phyloP scores from a whole-genome alignment of 305 asterid genomes.

The Ruellia speciosa region DNA sequence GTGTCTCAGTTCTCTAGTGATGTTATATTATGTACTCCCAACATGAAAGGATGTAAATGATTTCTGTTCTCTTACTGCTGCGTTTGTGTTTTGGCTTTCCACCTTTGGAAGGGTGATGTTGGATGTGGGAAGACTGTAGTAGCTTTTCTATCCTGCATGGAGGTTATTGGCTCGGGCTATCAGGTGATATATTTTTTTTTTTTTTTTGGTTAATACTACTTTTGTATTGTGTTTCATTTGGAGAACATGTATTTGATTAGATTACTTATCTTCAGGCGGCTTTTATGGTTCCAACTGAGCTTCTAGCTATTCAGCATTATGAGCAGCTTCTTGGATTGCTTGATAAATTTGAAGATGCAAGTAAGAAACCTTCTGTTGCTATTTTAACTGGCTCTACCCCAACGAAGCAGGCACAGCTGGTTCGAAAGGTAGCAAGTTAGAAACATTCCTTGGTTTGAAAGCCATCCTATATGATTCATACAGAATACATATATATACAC shows the following conservation, averaged over 20 bases:
- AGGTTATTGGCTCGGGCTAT: constrained; percentile 79
- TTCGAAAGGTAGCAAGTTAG: constrained; percentile 49
- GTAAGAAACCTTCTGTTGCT: constrained; percentile 61
- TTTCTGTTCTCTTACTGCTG: not conserved
- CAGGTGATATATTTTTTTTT: constrained; percentile 36
- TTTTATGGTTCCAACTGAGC: constrained; percentile 96
- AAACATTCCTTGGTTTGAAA: not conserved
- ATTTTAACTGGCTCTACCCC: constrained; percentile 86
- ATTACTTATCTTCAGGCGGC: constrained; percentile 64
- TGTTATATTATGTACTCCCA: not conserved
- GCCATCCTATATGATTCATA: too few species aligned
- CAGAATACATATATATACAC: too few species aligned
- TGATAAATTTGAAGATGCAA: constrained; percentile 40
- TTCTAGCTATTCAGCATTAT: constrained; percentile 87
- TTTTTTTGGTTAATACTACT: not conserved
- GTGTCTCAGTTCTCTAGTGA: not conserved
- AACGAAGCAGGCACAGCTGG: constrained; percentile 55
- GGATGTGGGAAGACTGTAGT: constrained; percentile 98
- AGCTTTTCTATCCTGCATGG: constrained; percentile 93
- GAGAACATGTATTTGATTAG: constrained; percentile 6
- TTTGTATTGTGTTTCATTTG: not conserved
- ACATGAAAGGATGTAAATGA: not conserved
- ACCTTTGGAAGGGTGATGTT: constrained; percentile 71
- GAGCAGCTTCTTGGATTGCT: constrained; percentile 66
- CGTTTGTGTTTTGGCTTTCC: not conserved